Evolutionary conservation across 2,329 filamentous ascomycete species (phyloP).

Genomic region (Sporothrix euskadiensis): DNA sequence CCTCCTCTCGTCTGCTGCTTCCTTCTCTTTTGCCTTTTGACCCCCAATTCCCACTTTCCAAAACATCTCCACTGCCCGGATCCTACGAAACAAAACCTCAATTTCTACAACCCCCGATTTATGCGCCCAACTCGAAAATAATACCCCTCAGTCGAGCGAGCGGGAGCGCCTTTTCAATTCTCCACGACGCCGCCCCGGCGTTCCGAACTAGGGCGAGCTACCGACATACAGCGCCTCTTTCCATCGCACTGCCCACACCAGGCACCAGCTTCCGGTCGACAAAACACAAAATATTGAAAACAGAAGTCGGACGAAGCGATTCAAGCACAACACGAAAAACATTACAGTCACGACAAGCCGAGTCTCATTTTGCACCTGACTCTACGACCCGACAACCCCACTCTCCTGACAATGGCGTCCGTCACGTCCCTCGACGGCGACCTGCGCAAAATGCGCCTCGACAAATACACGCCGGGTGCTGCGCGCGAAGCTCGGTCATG

Average conservation of each 20-base stretch:
- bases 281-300: background rate
- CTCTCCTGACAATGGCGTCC: slow-evolving; percentile 57
- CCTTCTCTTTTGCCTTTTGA: background rate
- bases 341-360: background rate
- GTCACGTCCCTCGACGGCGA: slow-evolving; percentile 93
- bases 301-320: background rate
- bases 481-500: slow-evolving; percentile 81
- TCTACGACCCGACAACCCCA: background rate
- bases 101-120: background rate
- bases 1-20: background rate
- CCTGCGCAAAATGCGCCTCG: slow-evolving; percentile 86
- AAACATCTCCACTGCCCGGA: slow-evolving; percentile 1
- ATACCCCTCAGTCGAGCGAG: slow-evolving; percentile 13
- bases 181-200: slow-evolving; percentile 11
- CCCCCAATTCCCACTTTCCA: background rate
- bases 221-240: background rate
- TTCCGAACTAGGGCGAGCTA: slow-evolving; percentile 21
- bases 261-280: background rate
- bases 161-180: background rate
- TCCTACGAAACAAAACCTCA: background rate
- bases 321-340: background rate
- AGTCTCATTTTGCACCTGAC: too few relatives aligned
- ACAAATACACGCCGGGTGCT: slow-evolving; percentile 88
- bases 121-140: background rate
- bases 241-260: slow-evolving; percentile 3